A percentile compares a stretch with the other conserved stretches of the same genome.
Evolutionary conservation across 2,329 filamentous ascomycete species (phyloP).

Genomic region (Xylariales sp.): DNA sequence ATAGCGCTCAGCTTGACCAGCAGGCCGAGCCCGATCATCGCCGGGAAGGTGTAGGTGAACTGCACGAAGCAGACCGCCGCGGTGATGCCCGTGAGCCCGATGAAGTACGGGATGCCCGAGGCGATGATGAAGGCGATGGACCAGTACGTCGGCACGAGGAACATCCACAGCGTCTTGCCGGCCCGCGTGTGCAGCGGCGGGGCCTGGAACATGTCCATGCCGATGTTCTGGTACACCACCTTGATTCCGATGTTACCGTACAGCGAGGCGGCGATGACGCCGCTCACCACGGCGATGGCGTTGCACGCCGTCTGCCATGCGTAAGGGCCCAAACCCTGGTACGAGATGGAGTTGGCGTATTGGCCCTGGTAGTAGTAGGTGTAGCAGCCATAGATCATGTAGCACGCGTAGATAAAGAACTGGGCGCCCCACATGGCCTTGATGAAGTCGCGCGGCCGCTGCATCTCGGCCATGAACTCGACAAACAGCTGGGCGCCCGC

Average conservation of each 20-base stretch:
- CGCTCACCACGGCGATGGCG: slow-evolving; percentile 34
- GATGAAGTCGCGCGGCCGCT: too few species aligned
- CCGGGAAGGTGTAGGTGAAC: slow-evolving; percentile 57
- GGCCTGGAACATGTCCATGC: slow-evolving; percentile 43
- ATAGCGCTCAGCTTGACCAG: slow-evolving; percentile 41
- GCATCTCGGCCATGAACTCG: too few species aligned
- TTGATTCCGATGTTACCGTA: slow-evolving; percentile 54
- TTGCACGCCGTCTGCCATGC: slow-evolving; percentile 37
- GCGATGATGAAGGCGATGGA: slow-evolving; percentile 49
- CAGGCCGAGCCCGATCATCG: slow-evolving; percentile 42
- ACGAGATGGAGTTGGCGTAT: slow-evolving; percentile 38
- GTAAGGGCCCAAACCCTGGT: background rate
- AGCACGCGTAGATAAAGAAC: slow-evolving; percentile 34
- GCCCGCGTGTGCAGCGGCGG: slow-evolving; percentile 40
- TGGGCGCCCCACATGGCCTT: too few species aligned
- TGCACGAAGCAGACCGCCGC: slow-evolving; percentile 51
- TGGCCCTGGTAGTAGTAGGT: slow-evolving; percentile 44
- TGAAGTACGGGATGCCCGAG: slow-evolving; percentile 49
- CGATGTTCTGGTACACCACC: slow-evolving; percentile 48
- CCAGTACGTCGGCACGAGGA: slow-evolving; percentile 54
- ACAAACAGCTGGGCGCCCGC: too few species aligned
- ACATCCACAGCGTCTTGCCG: slow-evolving; percentile 47
- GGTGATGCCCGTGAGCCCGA: slow-evolving; percentile 41
- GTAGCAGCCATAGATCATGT: slow-evolving; percentile 37
- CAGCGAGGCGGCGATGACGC: slow-evolving; percentile 41